phyloP scores from a whole-genome alignment of 2,329 filamentous ascomycete species.

The Phialophora verrucosa region DNA sequence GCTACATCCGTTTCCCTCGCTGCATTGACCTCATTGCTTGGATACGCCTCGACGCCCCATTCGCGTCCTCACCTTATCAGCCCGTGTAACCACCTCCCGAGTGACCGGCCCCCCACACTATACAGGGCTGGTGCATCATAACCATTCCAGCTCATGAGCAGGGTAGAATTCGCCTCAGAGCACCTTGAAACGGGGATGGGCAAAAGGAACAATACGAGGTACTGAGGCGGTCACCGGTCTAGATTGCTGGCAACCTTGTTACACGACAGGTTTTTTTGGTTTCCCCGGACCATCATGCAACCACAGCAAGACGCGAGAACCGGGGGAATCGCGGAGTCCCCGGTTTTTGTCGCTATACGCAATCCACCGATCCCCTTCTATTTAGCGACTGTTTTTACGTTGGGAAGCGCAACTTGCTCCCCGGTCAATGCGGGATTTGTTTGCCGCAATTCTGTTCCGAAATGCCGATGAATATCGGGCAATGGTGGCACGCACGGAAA shows the following conservation, averaged over 20 bases:
- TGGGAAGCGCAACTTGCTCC: background rate
- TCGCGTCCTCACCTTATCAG: slow-evolving; percentile 22
- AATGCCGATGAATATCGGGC: background rate
- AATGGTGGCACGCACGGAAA: background rate
- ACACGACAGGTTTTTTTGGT: background rate
- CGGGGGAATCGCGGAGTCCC: slow-evolving; percentile 23
- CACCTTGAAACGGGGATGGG: slow-evolving; percentile 1
- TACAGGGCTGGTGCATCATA: slow-evolving; percentile 21
- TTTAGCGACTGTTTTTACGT: background rate
- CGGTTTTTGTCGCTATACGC: slow-evolving; percentile 7
- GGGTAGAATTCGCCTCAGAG: slow-evolving; percentile 8
- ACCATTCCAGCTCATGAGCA: slow-evolving; percentile 12
- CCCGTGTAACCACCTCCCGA: slow-evolving; percentile 16
- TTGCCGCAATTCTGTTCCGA: slow-evolving; percentile 7
- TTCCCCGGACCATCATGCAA: slow-evolving; percentile 11
- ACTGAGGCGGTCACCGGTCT: slow-evolving; percentile 3
- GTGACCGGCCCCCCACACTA: slow-evolving; percentile 28
- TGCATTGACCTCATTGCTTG: too few species aligned
- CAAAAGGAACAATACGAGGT: slow-evolving; percentile 4
- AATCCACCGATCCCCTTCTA: background rate
- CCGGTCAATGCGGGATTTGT: background rate
- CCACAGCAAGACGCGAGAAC: background rate
- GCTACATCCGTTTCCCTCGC: background rate
- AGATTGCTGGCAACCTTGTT: background rate
- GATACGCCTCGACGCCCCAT: background rate